Conservation (phyloP, 2,329 filamentous ascomycete species). For the Pestalotiopsis sp. region DNA sequence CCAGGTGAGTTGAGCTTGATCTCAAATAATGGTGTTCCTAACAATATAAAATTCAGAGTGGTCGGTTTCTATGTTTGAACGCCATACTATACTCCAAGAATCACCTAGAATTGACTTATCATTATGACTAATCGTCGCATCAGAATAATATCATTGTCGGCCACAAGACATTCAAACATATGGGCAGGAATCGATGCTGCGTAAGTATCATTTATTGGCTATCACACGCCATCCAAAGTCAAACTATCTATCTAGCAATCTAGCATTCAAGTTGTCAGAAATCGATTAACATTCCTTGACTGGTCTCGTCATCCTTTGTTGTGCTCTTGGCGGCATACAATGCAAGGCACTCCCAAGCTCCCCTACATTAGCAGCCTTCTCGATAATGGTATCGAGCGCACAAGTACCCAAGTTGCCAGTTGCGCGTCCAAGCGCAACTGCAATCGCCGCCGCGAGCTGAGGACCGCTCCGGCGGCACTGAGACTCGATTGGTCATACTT, state of each 20-base stretch:
- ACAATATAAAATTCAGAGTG: too few species aligned
- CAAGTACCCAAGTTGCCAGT: neutral
- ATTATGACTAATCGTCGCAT: neutral
- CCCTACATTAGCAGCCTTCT: neutral
- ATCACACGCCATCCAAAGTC: neutral
- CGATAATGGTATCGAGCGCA: neutral
- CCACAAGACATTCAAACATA: neutral
- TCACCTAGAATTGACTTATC: too few species aligned
- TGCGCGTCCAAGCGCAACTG: neutral
- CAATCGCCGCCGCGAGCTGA: neutral
- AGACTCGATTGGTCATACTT: neutral
- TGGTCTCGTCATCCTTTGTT: neutral
- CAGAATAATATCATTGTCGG: neutral
- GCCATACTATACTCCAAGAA: too few species aligned
- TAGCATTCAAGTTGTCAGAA: conserved; percentile 2
- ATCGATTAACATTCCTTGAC: conserved; percentile 3
- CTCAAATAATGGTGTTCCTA: too few species aligned
- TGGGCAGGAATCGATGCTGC: neutral
- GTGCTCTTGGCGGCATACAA: neutral
- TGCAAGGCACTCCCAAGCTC: neutral
- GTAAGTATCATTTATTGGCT: neutral
- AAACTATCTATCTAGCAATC: conserved; percentile 6
- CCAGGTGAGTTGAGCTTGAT: too few species aligned
- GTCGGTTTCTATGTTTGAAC: too few species aligned
- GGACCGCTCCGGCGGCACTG: neutral